phyloP scores from a whole-genome alignment of 2,329 filamentous ascomycete genomes.

The Cladosporium sp. region DNA sequence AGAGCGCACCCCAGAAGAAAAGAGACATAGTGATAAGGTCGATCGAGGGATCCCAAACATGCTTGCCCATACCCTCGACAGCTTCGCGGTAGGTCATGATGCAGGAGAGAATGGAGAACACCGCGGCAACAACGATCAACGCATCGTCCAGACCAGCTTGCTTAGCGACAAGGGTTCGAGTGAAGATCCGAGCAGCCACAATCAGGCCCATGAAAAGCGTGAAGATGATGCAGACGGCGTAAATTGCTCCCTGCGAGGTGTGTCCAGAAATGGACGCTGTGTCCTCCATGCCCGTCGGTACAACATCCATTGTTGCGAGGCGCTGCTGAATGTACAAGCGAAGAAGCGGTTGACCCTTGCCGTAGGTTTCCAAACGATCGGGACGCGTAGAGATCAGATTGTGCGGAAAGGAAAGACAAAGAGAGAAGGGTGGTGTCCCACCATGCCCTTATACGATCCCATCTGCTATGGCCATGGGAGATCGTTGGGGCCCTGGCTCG shows the following conservation, averaged over 20 bases:
- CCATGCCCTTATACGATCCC: neutral
- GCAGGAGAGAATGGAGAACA: constrained; percentile 4
- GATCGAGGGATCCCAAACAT: constrained; percentile 4
- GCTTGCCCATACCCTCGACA: constrained; percentile 1
- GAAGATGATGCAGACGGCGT: constrained; percentile 2
- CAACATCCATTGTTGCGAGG: too few species aligned
- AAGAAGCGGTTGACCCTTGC: neutral
- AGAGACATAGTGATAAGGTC: neutral
- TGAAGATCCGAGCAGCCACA: constrained; percentile 6
- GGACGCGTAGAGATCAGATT: neutral
- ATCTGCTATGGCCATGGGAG: neutral
- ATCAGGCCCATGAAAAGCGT: constrained; percentile 5
- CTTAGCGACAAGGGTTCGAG: constrained; percentile 1
- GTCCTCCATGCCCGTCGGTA: neutral
- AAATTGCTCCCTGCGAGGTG: constrained; percentile 1
- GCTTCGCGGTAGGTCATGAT: constrained; percentile 5
- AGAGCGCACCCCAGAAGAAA: constrained; percentile 27
- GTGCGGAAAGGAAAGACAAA: neutral
- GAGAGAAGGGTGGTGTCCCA: neutral
- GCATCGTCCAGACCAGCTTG: constrained; percentile 7
- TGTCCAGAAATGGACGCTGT: constrained; percentile 1
- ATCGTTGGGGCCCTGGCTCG: constrained; percentile 6
- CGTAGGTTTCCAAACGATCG: neutral
- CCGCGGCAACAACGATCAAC: neutral
- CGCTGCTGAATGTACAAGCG: too few species aligned